Percentiles rank a stretch among this genome's conserved stretches.
Evolutionary conservation across 768 basidiomycete species (phyloP).

Genomic region (Russula dissimulans): DNA sequence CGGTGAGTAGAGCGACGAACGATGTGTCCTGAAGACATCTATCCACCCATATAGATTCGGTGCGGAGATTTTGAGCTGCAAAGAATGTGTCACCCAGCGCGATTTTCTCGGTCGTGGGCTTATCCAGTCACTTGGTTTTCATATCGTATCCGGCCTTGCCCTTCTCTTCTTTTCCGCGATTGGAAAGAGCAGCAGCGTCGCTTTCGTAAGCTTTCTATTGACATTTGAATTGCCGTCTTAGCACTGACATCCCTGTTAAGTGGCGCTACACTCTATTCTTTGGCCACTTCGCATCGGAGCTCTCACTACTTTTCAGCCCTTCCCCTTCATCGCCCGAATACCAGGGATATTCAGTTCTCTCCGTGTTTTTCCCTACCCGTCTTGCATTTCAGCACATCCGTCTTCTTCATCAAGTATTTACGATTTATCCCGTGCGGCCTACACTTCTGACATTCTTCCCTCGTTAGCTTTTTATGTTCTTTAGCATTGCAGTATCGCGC

Average conservation of each 20-base stretch:
- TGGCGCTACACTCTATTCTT: constrained; percentile 75
- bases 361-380: constrained; percentile 45
- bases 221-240: neutral
- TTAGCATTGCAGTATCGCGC: constrained; percentile 61
- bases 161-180: constrained; percentile 58
- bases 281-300: constrained; percentile 50
- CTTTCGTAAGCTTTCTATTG: constrained; percentile 43
- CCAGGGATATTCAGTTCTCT: constrained; percentile 25
- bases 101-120: constrained; percentile 67
- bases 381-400: constrained; percentile 69
- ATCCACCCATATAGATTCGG: constrained; percentile 49
- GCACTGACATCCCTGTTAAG: constrained; percentile 29
- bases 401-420: constrained; percentile 52
- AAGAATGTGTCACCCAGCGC: constrained; percentile 51
- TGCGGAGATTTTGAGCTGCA: constrained; percentile 60
- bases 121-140: constrained; percentile 51
- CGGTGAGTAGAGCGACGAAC: constrained; percentile 36
- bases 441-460: neutral
- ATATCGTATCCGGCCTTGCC: constrained; percentile 47
- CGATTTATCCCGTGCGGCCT: neutral
- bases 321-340: constrained; percentile 31
- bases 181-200: constrained; percentile 47
- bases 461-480: constrained; percentile 48
- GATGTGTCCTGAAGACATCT: neutral
- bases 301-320: constrained; percentile 55